Evolutionary conservation across 2,329 filamentous ascomycete species (phyloP), one percentile per base, ranked within the genome.

Genomic region (Ciborinia camelliae): DNA sequence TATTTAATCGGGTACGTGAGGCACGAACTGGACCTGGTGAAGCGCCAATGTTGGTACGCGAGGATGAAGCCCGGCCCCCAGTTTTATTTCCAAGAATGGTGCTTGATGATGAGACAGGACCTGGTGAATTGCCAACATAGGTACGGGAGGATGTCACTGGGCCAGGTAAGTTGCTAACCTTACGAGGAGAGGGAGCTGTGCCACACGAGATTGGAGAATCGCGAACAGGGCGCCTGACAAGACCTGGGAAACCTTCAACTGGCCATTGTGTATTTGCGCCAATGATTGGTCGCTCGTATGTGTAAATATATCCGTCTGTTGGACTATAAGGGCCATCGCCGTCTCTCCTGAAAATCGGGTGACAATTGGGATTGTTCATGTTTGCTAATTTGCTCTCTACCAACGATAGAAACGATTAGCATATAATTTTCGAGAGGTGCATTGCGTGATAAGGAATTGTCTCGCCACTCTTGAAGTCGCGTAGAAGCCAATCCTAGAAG

Each of bases 331-430:
- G 28, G 37, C 12, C 4, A 23, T 20, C n/a, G 18, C 5, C 30
- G 2, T 47, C 28, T 37, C 41, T 3, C 12, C 26, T 26, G 9
- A 47, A 30, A 20, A 7, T 47, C 14, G n/a, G 23, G n/a, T 28
- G 55, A 47, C 28, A 20, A 37, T 59, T 45, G 20, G n/a, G 28
- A 20, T 47, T 59, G 28, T 41, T 30, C 55, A 59, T 59, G 43
- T 12, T 45, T 18, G 3, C 4, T 20, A 7, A 30, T 37, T 26
- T 47, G 41, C 41, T 26, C 10, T 26, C 30, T 59, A 59, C 10
- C 14, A 32, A 47, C 2, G 15, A 14, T 15, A 35, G n/a, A 59
- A 18, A 35, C 2, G 14, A 30, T 59, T 59, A 59, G 55, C n/a
- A 47, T 59, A n/a, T 18, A 59, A 59, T 6, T 35, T 47, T 35